Conservation (phyloP, 108 stramenopile genomes). For the Cyclotella distinguenda region DNA sequence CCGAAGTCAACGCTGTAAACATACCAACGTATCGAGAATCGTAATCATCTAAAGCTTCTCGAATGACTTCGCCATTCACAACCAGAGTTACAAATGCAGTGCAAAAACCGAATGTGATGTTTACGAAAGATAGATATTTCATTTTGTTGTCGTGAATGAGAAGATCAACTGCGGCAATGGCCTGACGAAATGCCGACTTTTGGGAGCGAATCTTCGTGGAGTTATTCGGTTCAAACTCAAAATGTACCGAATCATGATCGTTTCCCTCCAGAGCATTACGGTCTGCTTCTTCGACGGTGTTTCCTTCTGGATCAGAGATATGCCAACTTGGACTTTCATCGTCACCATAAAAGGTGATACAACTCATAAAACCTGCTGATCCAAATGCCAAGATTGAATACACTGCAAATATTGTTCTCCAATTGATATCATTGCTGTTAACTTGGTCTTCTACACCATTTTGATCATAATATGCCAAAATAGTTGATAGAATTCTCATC, state of each 20-base stretch:
- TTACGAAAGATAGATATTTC: constrained; percentile 77
- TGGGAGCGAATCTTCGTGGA: constrained; percentile 1
- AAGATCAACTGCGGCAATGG: constrained; percentile 60
- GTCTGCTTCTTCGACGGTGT: neutral
- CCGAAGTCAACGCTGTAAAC: constrained; percentile 51
- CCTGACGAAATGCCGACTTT: constrained; percentile 40
- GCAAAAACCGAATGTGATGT: constrained; percentile 73
- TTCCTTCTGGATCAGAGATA: neutral
- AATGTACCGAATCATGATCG: constrained; percentile 8
- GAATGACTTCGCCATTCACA: constrained; percentile 77
- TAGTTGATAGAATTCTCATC: constrained; percentile 62
- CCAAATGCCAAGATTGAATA: constrained; percentile 52
- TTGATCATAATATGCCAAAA: constrained; percentile 38
- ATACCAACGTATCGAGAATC: constrained; percentile 65
- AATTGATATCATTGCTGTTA: constrained; percentile 25
- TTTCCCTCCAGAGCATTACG: neutral
- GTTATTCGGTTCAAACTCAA: neutral
- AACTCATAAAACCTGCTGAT: neutral
- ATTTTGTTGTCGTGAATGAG: constrained; percentile 68
- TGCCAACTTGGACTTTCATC: neutral
- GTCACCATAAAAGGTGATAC: constrained; percentile 5
- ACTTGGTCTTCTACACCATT: neutral
- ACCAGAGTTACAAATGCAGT: constrained; percentile 69
- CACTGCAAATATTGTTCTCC: constrained; percentile 60
- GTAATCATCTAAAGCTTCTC: constrained; percentile 53